These are phyloP conservation scores for Metschnikowia arizonensis DNA, from an alignment of 805 yeast species.

Conservation along the genomic window DNA sequence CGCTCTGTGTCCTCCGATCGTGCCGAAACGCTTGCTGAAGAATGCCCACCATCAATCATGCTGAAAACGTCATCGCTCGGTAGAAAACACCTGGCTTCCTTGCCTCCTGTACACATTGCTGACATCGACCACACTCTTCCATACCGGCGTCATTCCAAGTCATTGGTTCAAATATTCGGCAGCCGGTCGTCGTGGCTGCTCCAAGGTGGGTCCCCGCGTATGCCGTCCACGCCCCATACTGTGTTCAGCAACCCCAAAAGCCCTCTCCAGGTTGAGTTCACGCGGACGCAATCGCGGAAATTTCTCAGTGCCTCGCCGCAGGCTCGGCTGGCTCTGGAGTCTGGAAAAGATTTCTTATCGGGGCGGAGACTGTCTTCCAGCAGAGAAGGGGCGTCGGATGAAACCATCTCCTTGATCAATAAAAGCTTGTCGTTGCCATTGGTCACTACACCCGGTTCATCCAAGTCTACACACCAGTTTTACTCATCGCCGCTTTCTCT, in stretches of 20 bases:
- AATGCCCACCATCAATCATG: neutral
- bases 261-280: constrained; percentile 14
- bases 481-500: constrained; percentile 11
- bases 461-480: constrained; percentile 9
- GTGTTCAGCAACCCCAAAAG: constrained; percentile 16
- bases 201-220: constrained; percentile 10
- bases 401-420: neutral
- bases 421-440: neutral
- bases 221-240: constrained; percentile 8
- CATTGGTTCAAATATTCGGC: constrained; percentile 9
- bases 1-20: neutral
- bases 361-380: neutral
- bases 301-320: constrained; percentile 39
- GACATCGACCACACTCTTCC: constrained; percentile 3
- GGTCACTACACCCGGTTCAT: constrained; percentile 8
- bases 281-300: constrained; percentile 35
- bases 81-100: constrained; percentile 16
- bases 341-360: neutral
- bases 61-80: constrained; percentile 1
- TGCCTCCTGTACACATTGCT: constrained; percentile 9
- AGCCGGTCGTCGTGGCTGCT: neutral
- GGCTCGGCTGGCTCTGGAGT: constrained; percentile 11
- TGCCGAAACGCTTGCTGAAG: neutral
- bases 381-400: neutral
- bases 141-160: constrained; percentile 11